Evolutionary conservation across 2,329 filamentous ascomycete species (phyloP).

Genomic region (Colletotrichum trifolii): DNA sequence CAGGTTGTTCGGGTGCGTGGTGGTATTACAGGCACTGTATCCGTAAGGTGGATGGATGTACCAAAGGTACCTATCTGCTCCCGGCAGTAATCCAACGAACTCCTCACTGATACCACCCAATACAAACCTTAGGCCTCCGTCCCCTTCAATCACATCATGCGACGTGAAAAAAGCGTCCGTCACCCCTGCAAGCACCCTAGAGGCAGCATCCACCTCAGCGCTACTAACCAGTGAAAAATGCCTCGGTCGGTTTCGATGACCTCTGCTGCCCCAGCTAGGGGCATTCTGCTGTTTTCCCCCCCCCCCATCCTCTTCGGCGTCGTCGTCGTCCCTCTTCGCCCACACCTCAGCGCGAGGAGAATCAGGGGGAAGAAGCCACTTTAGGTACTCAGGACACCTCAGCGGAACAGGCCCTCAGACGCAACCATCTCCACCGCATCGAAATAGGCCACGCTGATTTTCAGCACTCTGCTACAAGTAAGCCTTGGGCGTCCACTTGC

Average conservation of each 20-base stretch:
- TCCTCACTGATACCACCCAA: constrained; percentile 9
- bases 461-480: too few species aligned
- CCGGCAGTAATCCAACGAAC: neutral
- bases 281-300: neutral
- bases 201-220: constrained; percentile 32
- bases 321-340: too few species aligned
- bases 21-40: too few species aligned
- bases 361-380: too few species aligned
- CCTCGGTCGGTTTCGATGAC: constrained; percentile 18
- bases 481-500: too few species aligned
- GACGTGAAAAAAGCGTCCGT: constrained; percentile 24
- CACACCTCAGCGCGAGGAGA: too few species aligned
- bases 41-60: neutral
- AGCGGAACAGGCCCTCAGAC: too few species aligned
- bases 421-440: too few species aligned
- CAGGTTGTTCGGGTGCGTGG: too few species aligned
- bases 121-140: constrained; percentile 16
- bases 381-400: too few species aligned
- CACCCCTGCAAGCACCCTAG: constrained; percentile 34
- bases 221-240: constrained; percentile 30
- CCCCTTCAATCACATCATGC: constrained; percentile 35
- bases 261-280: constrained; percentile 12
- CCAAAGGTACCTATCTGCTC: neutral
- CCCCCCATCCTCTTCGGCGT: neutral
- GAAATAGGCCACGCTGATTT: too few species aligned